These are phyloP conservation scores for Nevesoporus exiguus DNA, from an alignment of 768 basidiomycete genomes.

Conservation along the genomic window DNA sequence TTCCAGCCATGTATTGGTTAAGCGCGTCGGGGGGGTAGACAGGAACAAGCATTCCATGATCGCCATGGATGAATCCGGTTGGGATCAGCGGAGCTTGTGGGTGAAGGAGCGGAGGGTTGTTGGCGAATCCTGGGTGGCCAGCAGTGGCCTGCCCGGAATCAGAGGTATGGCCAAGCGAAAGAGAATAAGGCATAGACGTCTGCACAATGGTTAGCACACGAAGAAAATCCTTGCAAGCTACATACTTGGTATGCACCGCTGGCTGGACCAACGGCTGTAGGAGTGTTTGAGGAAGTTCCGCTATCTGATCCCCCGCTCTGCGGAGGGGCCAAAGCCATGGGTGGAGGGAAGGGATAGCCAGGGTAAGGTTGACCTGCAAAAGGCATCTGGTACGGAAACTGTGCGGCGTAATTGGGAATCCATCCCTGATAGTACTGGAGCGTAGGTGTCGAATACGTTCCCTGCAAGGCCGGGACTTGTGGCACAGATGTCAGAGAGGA, in stretches of 20 bases:
- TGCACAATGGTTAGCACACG: slow-evolving; percentile 21
- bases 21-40: slow-evolving; percentile 70
- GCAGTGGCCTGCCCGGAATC: slow-evolving; percentile 25
- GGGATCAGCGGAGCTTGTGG: slow-evolving; percentile 57
- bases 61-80: slow-evolving; percentile 68
- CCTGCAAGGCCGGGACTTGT: slow-evolving; percentile 8
- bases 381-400: slow-evolving; percentile 50
- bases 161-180: slow-evolving; percentile 30
- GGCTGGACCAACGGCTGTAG: slow-evolving; percentile 38
- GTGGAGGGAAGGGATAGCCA: slow-evolving; percentile 40
- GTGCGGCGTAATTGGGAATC: slow-evolving; percentile 51
- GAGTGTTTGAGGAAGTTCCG: slow-evolving; percentile 28
- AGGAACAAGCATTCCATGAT: slow-evolving; percentile 68
- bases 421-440: slow-evolving; percentile 52
- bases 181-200: slow-evolving; percentile 51
- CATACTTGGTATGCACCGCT: slow-evolving; percentile 47
- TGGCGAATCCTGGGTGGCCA: slow-evolving; percentile 17
- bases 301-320: slow-evolving; percentile 38
- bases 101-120: slow-evolving; percentile 16
- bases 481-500: slow-evolving; percentile 32
- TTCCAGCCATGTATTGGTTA: slow-evolving; percentile 61
- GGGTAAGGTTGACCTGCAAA: slow-evolving; percentile 45
- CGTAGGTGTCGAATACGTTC: slow-evolving; percentile 38
- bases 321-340: slow-evolving; percentile 23
- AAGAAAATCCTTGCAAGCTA: slow-evolving; percentile 7